Evolutionary conservation across 2,329 filamentous ascomycete species (phyloP).

Genomic region (Magnaporthiopsis incrustans): DNA sequence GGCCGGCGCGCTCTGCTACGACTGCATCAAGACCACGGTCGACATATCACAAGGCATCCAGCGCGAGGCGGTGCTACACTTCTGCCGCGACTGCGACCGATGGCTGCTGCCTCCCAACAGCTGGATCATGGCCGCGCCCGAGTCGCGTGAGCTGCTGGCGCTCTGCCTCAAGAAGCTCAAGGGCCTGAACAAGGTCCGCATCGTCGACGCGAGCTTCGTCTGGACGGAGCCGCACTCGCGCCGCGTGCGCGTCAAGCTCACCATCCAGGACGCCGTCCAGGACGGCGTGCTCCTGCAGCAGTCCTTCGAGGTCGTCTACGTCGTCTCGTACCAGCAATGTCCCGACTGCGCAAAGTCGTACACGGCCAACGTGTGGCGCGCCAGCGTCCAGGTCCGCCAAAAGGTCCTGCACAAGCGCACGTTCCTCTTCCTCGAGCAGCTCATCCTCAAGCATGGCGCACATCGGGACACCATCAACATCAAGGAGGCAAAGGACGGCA

Average conservation of each 20-base stretch:
- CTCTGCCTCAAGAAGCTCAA: constrained; percentile 83
- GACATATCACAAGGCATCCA: constrained; percentile 90
- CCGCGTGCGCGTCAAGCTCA: constrained; percentile 89
- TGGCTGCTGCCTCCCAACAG: constrained; percentile 81
- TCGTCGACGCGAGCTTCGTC: constrained; percentile 92
- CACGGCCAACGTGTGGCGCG: constrained; percentile 92
- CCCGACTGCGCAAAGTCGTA: constrained; percentile 93
- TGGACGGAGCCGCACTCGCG: constrained; percentile 98
- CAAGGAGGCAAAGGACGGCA: constrained; percentile 89
- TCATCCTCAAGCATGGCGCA: constrained; percentile 89
- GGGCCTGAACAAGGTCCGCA: constrained; percentile 80
- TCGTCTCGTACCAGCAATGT: constrained; percentile 88
- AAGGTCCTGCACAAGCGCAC: constrained; percentile 86
- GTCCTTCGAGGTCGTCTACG: constrained; percentile 88
- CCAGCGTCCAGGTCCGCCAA: constrained; percentile 88
- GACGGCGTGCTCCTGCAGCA: constrained; percentile 72
- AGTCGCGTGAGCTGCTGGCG: constrained; percentile 87
- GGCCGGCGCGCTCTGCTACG: constrained; percentile 84
- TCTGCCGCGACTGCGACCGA: constrained; percentile 89
- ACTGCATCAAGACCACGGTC: constrained; percentile 90
- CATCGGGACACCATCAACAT: constrained; percentile 96
- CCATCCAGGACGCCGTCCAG: constrained; percentile 65
- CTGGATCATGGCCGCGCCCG: constrained; percentile 78
- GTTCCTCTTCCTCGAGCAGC: constrained; percentile 69
- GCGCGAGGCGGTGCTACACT: constrained; percentile 81